Conservation (phyloP, 129 eudicot genomes). For the Pseudognaphalium luteoalbum region DNA sequence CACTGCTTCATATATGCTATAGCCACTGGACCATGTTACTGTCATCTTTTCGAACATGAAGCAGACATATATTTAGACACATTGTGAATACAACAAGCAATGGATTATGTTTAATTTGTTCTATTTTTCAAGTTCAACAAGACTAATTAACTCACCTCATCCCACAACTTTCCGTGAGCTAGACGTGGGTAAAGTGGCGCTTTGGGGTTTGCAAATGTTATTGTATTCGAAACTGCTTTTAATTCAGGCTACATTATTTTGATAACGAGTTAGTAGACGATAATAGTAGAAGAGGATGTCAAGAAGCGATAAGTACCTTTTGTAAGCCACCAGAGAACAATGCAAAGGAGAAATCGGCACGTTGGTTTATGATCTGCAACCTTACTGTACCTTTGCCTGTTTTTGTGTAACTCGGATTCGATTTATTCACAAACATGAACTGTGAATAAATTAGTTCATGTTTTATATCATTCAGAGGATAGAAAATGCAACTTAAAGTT, state of each 20-base stretch:
- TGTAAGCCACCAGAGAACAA: conserved; percentile 73
- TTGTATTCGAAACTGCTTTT: conserved; percentile 54
- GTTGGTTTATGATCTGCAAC: conserved; percentile 74
- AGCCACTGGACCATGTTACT: conserved; percentile 93
- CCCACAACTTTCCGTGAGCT: conserved; percentile 75
- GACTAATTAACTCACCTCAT: conserved; percentile 48
- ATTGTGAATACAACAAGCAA: background rate
- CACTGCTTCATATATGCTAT: conserved; percentile 57
- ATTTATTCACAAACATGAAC: conserved; percentile 59
- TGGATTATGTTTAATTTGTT: background rate
- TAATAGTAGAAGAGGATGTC: background rate
- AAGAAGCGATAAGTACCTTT: conserved; percentile 36
- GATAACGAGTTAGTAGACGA: background rate
- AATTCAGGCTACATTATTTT: conserved; percentile 56
- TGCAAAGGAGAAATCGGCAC: conserved; percentile 73
- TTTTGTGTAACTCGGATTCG: conserved; percentile 43
- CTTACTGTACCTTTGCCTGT: conserved; percentile 58
- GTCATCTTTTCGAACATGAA: conserved; percentile 57
- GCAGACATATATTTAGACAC: conserved; percentile 1
- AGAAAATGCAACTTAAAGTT: background rate
- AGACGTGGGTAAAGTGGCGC: conserved; percentile 85
- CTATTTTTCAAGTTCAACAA: background rate
- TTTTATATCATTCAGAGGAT: background rate
- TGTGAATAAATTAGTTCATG: conserved; percentile 11
- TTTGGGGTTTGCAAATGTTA: conserved; percentile 64